Conservation (phyloP, 2,329 filamentous ascomycete genomes). For the Epichloe elymi region DNA sequence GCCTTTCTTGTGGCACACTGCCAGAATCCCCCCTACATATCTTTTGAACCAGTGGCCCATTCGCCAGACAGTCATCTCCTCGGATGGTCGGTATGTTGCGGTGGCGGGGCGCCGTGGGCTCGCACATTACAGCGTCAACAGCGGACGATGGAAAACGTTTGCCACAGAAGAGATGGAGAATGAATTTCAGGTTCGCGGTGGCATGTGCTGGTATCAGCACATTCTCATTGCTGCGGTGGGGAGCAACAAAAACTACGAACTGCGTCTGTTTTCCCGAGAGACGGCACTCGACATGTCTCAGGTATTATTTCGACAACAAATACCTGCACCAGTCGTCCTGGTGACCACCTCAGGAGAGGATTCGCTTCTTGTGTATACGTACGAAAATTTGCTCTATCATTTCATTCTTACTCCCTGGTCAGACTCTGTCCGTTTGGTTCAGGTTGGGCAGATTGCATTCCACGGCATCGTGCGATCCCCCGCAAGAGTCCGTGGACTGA, state of each 20-base stretch:
- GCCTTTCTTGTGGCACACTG: constrained; percentile 86
- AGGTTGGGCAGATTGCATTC: constrained; percentile 96
- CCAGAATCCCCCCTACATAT: constrained; percentile 73
- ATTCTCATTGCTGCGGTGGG: constrained; percentile 91
- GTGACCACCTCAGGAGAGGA: constrained; percentile 84
- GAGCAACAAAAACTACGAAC: constrained; percentile 63
- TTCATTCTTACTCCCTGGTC: constrained; percentile 69
- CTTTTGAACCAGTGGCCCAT: constrained; percentile 91
- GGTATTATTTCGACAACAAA: constrained; percentile 60
- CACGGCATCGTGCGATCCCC: constrained; percentile 93
- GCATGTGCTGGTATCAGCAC: constrained; percentile 98
- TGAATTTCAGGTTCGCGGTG: constrained; percentile 82
- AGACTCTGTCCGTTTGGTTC: constrained; percentile 62
- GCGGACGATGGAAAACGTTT: constrained; percentile 93
- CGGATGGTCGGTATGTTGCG: constrained; percentile 86
- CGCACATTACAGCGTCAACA: constrained; percentile 90
- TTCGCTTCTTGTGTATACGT: constrained; percentile 90
- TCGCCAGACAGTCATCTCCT: constrained; percentile 70
- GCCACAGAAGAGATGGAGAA: constrained; percentile 68
- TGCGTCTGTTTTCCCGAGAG: constrained; percentile 90
- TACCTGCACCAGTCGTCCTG: constrained; percentile 79
- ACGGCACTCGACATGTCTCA: constrained; percentile 59
- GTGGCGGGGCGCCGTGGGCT: constrained; percentile 88
- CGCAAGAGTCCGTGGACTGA: constrained; percentile 79
- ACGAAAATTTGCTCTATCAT: constrained; percentile 91